Conservation (phyloP, 192 early-diverging fungal genomes). For the Podochytrium sp. region DNA sequence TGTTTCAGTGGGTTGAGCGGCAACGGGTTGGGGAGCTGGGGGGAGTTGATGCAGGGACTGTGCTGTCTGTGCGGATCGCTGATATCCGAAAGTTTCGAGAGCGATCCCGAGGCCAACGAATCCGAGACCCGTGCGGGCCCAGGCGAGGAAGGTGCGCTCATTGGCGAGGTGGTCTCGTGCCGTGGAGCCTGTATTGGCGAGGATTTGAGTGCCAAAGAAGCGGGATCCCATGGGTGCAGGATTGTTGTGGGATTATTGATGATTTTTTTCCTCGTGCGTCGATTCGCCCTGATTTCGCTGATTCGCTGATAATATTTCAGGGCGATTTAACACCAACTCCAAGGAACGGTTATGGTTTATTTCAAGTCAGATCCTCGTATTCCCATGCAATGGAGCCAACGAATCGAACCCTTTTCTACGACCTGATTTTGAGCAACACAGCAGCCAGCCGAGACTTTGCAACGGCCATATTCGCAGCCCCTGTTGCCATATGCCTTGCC, state of each 20-base stretch:
- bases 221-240: not conserved
- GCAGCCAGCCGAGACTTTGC: too few species aligned
- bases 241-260: not conserved
- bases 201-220: too few species aligned
- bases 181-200: not conserved
- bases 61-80: not conserved
- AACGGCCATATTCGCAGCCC: too few species aligned
- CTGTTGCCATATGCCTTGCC: too few species aligned
- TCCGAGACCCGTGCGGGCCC: not conserved
- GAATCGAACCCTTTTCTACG: too few species aligned
- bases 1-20: not conserved
- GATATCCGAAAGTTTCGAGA: not conserved
- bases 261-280: not conserved
- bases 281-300: not conserved
- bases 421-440: too few species aligned
- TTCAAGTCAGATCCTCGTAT: too few species aligned
- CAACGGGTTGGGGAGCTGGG: not conserved
- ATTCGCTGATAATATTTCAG: too few species aligned
- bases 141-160: slow-evolving; percentile 11
- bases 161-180: slow-evolving; percentile 3
- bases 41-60: not conserved
- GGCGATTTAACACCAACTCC: too few species aligned
- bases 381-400: too few species aligned
- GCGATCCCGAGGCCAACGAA: slow-evolving; percentile 9
- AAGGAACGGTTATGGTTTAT: too few species aligned